phyloP scores from a whole-genome alignment of 495 filamentous ascomycete species.

The Echria macrotheca region DNA sequence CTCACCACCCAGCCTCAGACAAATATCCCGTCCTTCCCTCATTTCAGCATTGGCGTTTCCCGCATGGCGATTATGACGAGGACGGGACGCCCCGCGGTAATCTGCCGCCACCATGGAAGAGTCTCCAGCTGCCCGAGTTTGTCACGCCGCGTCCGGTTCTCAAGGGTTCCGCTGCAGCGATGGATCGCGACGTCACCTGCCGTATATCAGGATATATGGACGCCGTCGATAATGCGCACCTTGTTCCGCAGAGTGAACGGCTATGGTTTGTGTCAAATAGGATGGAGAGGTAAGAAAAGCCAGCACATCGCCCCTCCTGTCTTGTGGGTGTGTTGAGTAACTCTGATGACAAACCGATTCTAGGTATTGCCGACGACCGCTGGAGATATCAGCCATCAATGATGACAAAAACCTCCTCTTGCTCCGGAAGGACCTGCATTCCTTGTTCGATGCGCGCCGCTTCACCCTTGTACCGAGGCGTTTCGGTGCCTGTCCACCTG shows the following conservation, averaged over 20 bases:
- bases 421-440: slow-evolving; percentile 11
- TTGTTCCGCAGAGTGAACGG: slow-evolving; percentile 3
- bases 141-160: neutral
- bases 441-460: slow-evolving; percentile 11
- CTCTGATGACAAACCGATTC: neutral
- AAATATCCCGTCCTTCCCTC: slow-evolving; percentile 15
- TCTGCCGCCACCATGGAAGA: slow-evolving; percentile 1
- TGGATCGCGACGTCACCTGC: slow-evolving; percentile 2
- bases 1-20: slow-evolving; percentile 1
- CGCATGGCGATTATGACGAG: slow-evolving; percentile 9
- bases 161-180: neutral
- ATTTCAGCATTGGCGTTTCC: slow-evolving; percentile 20
- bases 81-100: slow-evolving; percentile 2
- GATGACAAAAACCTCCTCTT: slow-evolving; percentile 11
- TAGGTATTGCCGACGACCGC: slow-evolving; percentile 9
- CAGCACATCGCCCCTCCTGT: neutral
- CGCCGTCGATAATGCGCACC: slow-evolving; percentile 9
- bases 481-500: neutral
- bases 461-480: slow-evolving; percentile 12
- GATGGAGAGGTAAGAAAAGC: slow-evolving; percentile 1
- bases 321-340: neutral
- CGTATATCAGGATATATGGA: slow-evolving; percentile 8
- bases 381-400: slow-evolving; percentile 5
- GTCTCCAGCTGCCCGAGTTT: neutral
- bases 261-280: slow-evolving; percentile 8